phyloP scores from a whole-genome alignment of 345 rosid genomes.

The Dimocarpus longan region DNA sequence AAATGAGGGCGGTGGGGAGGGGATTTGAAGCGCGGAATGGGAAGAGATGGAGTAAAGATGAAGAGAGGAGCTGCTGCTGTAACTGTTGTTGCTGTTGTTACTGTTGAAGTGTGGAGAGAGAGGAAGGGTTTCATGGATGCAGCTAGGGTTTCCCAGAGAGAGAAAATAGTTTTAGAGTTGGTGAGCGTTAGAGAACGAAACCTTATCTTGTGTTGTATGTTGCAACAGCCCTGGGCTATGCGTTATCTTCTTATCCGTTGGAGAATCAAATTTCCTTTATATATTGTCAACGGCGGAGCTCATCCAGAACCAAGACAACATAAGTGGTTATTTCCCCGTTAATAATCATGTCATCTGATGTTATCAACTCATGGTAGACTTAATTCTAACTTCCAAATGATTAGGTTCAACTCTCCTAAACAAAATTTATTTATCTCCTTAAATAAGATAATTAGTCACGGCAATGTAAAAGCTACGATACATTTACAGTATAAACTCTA shows the following conservation, averaged over 20 bases:
- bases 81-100: background rate
- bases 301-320: too few relatives aligned
- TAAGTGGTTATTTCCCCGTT: too few relatives aligned
- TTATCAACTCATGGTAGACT: too few relatives aligned
- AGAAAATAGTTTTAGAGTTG: background rate
- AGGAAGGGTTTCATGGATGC: conserved; percentile 47
- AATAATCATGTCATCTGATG: too few relatives aligned
- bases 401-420: too few relatives aligned
- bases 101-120: conserved; percentile 23
- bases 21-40: conserved; percentile 31
- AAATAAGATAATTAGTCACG: too few relatives aligned
- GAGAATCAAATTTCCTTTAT: too few relatives aligned
- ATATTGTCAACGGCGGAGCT: too few relatives aligned
- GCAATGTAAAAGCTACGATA: too few relatives aligned
- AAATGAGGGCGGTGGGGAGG: conserved; percentile 37
- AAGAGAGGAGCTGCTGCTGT: conserved; percentile 22
- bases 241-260: conserved; percentile 13
- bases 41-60: conserved; percentile 20
- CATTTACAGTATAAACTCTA: too few relatives aligned
- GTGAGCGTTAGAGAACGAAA: background rate
- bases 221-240: background rate
- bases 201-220: background rate
- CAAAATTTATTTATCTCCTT: too few relatives aligned
- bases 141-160: background rate
- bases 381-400: too few relatives aligned